These are phyloP conservation scores for Candida wancherniae DNA, from an alignment of 805 yeast genomes.

Conservation along the genomic window DNA sequence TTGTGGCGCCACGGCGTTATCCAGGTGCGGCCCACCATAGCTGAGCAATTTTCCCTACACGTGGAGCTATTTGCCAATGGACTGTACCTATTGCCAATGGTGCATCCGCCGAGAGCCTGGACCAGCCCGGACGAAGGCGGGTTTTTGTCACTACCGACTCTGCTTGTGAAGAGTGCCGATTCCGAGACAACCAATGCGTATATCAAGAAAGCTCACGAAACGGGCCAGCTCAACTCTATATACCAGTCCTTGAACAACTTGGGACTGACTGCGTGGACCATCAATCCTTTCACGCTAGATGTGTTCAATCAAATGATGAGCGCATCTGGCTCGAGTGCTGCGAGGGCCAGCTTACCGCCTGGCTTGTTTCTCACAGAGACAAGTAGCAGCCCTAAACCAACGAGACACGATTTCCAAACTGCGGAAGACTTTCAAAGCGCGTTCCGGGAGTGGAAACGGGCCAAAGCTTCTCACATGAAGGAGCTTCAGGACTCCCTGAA, in stretches of 20 bases:
- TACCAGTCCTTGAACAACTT: slow-evolving; percentile 26
- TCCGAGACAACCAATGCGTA: slow-evolving; percentile 15
- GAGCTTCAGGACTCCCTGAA: slow-evolving; percentile 2
- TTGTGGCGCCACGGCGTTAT: slow-evolving; percentile 10
- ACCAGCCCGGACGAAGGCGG: slow-evolving; percentile 32
- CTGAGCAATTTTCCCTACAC: slow-evolving; percentile 7
- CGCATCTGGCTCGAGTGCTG: too few species aligned
- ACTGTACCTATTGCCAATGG: slow-evolving; percentile 29
- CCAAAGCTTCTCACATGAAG: slow-evolving; percentile 1
- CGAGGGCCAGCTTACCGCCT: slow-evolving; percentile 18
- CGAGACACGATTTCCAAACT: neutral
- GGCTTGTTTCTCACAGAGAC: slow-evolving; percentile 2
- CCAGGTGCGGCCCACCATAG: slow-evolving; percentile 8
- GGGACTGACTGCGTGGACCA: slow-evolving; percentile 33
- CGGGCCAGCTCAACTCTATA: slow-evolving; percentile 30
- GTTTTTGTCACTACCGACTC: slow-evolving; percentile 22
- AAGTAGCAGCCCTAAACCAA: slow-evolving; percentile 3
- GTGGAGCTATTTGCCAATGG: slow-evolving; percentile 10
- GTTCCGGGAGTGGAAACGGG: slow-evolving; percentile 5
- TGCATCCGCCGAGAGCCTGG: slow-evolving; percentile 37
- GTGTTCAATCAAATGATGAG: slow-evolving; percentile 22
- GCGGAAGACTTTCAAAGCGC: slow-evolving; percentile 3
- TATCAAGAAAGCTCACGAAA: slow-evolving; percentile 22
- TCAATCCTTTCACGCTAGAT: slow-evolving; percentile 24
- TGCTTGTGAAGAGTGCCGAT: slow-evolving; percentile 21